These are phyloP conservation scores for Blakeslea trispora DNA, from an alignment of 371 early-diverging fungal species.

Conservation along the genomic window DNA sequence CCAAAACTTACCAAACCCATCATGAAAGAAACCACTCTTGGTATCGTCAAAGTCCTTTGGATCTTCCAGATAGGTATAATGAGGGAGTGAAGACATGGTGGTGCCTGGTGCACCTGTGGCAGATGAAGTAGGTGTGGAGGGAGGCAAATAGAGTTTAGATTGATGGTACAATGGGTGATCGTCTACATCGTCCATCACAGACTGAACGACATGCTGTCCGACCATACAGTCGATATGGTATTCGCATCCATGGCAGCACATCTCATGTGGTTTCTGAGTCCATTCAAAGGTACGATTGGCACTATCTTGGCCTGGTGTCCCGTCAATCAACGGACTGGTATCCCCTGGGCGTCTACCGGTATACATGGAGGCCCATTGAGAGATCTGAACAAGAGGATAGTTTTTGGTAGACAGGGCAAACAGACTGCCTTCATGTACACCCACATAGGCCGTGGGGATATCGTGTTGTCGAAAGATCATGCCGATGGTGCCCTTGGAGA, in stretches of 20 bases:
- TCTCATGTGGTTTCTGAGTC: slow-evolving; percentile 19
- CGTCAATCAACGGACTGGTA: slow-evolving; percentile 29
- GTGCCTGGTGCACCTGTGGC: slow-evolving; percentile 4
- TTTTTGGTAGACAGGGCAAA: slow-evolving; percentile 60
- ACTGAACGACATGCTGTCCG: slow-evolving; percentile 30
- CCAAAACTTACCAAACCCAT: slow-evolving; percentile 41
- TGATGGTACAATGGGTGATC: background rate
- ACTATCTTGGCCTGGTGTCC: background rate
- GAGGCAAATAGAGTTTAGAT: slow-evolving; percentile 5
- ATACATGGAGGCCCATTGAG: slow-evolving; percentile 42
- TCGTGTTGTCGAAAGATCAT: slow-evolving; percentile 11
- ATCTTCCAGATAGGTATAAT: background rate
- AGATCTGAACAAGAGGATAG: slow-evolving; percentile 58
- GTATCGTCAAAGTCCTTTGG: slow-evolving; percentile 1
- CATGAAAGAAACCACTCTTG: slow-evolving; percentile 29
- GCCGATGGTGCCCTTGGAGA: slow-evolving; percentile 32
- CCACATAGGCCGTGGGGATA: slow-evolving; percentile 50
- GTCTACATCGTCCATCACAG: slow-evolving; percentile 8
- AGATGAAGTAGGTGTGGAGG: background rate
- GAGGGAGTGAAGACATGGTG: background rate
- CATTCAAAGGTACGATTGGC: slow-evolving; percentile 11
- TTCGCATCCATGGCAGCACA: slow-evolving; percentile 39
- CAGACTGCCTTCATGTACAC: slow-evolving; percentile 55
- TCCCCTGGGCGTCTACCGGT: slow-evolving; percentile 40
- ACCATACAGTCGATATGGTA: slow-evolving; percentile 39